phyloP scores from a whole-genome alignment of 2,329 filamentous ascomycete genomes.

The Clarireedia monteithiana region DNA sequence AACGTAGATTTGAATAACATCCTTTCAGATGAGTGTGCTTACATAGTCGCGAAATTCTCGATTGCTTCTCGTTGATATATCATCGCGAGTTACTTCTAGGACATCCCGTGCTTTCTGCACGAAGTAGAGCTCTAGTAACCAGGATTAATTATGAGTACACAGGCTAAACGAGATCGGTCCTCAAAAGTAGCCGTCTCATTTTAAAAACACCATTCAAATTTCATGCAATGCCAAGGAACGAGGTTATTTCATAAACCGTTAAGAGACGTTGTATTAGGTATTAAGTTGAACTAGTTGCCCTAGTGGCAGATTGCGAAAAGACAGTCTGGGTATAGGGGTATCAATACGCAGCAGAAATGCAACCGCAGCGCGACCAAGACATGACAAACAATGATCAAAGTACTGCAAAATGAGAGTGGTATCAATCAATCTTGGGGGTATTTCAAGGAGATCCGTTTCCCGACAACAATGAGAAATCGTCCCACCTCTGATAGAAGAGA shows the following conservation, averaged over 20 bases:
- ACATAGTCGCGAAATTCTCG: no score
- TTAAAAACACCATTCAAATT: neutral
- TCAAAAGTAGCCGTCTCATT: neutral
- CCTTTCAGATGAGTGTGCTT: no score
- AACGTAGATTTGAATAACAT: no score
- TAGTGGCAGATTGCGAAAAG: slow-evolving; percentile 32
- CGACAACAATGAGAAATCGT: slow-evolving; percentile 23
- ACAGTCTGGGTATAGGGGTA: slow-evolving; percentile 34
- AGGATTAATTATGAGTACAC: no score
- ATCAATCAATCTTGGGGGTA: slow-evolving; percentile 32
- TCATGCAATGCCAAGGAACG: neutral
- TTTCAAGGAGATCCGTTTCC: slow-evolving; percentile 31
- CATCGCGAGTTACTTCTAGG: no score
- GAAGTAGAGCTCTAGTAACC: no score
- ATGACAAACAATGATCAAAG: slow-evolving; percentile 23
- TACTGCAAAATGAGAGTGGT: slow-evolving; percentile 32
- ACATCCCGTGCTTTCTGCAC: no score
- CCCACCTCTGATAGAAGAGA: neutral
- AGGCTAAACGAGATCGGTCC: neutral
- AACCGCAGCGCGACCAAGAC: slow-evolving; percentile 18
- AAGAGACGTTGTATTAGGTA: slow-evolving; percentile 31
- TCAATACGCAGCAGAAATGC: slow-evolving; percentile 31
- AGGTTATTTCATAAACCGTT: slow-evolving; percentile 5
- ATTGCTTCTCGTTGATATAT: no score
- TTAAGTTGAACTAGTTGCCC: slow-evolving; percentile 29